Conservation (phyloP, 805 yeast genomes). For the Metschnikowia rubicola region DNA sequence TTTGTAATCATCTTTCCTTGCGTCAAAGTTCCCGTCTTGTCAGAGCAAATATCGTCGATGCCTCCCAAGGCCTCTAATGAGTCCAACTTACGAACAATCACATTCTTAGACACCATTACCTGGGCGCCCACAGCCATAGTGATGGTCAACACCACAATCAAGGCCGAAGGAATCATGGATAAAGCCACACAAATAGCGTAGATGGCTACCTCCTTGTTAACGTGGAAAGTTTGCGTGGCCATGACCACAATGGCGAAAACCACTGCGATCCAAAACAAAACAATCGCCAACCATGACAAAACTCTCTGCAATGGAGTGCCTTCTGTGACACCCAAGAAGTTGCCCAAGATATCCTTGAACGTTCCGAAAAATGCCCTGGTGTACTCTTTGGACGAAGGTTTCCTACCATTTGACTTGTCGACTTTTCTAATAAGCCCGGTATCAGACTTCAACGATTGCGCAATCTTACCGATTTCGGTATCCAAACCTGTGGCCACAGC, state of each 20-base stretch:
- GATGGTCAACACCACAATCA: conserved; percentile 77
- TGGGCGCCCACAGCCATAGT: conserved; percentile 84
- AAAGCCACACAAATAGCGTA: conserved; percentile 84
- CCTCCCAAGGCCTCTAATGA: conserved; percentile 78
- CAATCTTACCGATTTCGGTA: conserved; percentile 76
- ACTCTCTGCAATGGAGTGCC: conserved; percentile 83
- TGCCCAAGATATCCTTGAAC: conserved; percentile 53
- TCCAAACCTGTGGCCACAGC: conserved; percentile 64
- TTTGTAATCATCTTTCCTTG: conserved; percentile 78
- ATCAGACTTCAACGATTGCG: conserved; percentile 32
- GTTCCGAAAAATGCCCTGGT: conserved; percentile 47
- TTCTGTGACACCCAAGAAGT: conserved; percentile 67
- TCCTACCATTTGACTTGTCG: conserved; percentile 39
- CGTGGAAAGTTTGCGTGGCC: conserved; percentile 76
- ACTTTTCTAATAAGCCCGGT: conserved; percentile 38
- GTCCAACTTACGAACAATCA: conserved; percentile 72
- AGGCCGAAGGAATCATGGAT: conserved; percentile 79
- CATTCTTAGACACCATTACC: conserved; percentile 64
- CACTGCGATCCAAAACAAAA: conserved; percentile 74
- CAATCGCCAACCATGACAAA: conserved; percentile 71
- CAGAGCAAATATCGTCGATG: conserved; percentile 76
- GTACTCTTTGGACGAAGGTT: conserved; percentile 42
- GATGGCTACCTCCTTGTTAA: conserved; percentile 77
- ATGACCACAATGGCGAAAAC: conserved; percentile 80
- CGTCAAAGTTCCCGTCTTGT: conserved; percentile 79